These are phyloP conservation scores for Penicillium sp. DNA, from an alignment of 2,329 filamentous ascomycete species.

Conservation along the genomic window DNA sequence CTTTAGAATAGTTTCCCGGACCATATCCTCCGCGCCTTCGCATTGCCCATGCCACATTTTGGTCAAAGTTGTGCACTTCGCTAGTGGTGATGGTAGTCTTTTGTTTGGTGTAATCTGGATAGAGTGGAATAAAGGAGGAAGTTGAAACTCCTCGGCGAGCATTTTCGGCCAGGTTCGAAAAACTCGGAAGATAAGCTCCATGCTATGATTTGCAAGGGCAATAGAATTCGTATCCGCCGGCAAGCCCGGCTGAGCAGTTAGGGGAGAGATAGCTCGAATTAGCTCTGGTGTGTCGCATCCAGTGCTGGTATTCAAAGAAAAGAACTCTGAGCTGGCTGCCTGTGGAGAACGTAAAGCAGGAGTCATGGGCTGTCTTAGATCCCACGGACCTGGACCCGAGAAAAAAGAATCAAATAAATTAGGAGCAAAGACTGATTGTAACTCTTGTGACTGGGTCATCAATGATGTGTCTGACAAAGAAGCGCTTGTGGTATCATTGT, in stretches of 20 bases:
- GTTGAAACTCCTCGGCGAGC: constrained; percentile 38
- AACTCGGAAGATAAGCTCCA: constrained; percentile 35
- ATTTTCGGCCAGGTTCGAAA: constrained; percentile 42
- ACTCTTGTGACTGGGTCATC: neutral
- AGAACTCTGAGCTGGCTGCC: neutral
- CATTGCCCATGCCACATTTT: constrained; percentile 41
- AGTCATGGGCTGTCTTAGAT: neutral
- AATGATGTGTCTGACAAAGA: neutral
- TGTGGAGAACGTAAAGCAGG: neutral
- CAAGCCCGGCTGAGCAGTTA: neutral
- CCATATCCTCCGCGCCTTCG: constrained; percentile 28
- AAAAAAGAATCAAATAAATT: constrained; percentile 2
- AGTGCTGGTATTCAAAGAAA: neutral
- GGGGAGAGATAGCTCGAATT: neutral
- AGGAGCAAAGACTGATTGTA: neutral
- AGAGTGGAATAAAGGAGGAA: constrained; percentile 40
- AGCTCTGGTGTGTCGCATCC: neutral
- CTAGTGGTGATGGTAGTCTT: constrained; percentile 29
- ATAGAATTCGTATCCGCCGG: neutral
- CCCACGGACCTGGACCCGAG: neutral
- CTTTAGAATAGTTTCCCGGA: constrained; percentile 31
- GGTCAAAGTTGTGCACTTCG: constrained; percentile 37
- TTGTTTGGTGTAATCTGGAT: constrained; percentile 16
- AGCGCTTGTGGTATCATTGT: neutral
- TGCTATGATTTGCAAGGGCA: constrained; percentile 23